Evolutionary conservation across 495 filamentous ascomycete species (phyloP).

Genomic region (Penicillium paradoxum): DNA sequence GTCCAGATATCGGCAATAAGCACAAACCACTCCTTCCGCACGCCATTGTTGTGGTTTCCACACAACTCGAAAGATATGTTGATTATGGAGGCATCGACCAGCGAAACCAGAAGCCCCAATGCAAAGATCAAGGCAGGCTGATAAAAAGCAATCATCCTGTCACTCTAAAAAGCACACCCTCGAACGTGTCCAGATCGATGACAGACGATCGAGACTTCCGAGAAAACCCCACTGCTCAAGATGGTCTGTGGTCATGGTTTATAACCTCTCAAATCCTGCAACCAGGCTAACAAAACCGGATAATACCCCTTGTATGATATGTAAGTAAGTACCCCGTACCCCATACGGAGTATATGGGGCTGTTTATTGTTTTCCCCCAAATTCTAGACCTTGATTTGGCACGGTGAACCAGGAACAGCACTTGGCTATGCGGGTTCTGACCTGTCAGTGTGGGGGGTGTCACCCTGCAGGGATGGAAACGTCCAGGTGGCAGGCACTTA

Average conservation of each 20-base stretch:
- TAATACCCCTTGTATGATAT: conserved; percentile 4
- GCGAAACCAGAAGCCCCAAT: background rate
- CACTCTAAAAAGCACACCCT: background rate
- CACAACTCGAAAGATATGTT: background rate
- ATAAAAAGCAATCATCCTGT: conserved; percentile 5
- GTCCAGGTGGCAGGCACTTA: background rate
- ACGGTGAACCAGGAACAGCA: background rate
- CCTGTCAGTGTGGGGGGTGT: conserved; percentile 2
- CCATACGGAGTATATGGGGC: no score
- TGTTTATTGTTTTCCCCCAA: background rate
- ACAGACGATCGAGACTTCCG: background rate
- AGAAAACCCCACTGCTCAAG: background rate
- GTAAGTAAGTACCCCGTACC: no score
- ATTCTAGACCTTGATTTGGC: background rate
- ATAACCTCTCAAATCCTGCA: background rate
- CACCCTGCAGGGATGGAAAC: background rate
- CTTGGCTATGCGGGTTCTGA: background rate
- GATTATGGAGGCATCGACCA: background rate
- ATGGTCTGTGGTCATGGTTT: background rate
- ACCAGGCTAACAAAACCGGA: background rate
- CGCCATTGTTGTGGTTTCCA: background rate
- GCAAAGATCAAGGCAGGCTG: background rate
- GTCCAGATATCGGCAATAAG: background rate
- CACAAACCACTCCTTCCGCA: conserved; percentile 5
- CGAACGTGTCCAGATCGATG: background rate